These are phyloP conservation scores for Plasmopara viticola DNA, from an alignment of 352 stramenopile genomes.

Conservation along the genomic window DNA sequence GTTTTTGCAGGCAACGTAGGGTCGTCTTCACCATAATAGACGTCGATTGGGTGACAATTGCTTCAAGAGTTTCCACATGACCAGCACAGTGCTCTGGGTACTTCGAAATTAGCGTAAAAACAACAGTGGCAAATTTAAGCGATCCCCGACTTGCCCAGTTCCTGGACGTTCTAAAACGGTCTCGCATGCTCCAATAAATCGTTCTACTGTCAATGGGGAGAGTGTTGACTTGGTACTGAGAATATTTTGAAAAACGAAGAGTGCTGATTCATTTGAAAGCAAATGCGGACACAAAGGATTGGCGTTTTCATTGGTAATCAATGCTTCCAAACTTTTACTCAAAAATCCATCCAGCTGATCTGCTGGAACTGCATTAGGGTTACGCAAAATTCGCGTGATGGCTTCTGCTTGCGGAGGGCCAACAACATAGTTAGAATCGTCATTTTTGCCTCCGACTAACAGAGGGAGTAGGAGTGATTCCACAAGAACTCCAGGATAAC, in stretches of 20 bases:
- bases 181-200: conserved; percentile 40
- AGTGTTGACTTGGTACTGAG: conserved; percentile 53
- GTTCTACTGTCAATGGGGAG: conserved; percentile 37
- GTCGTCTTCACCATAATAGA: conserved; percentile 65
- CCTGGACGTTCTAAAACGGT: conserved; percentile 30
- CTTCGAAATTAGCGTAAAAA: conserved; percentile 62
- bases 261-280: conserved; percentile 53
- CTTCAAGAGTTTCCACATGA: conserved; percentile 41
- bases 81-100: conserved; percentile 40
- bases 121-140: conserved; percentile 56
- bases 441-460: conserved; percentile 18
- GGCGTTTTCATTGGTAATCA: background rate
- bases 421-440: conserved; percentile 12
- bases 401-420: conserved; percentile 57
- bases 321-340: conserved; percentile 19
- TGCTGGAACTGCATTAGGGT: conserved; percentile 31
- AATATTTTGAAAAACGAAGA: conserved; percentile 72
- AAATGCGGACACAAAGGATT: conserved; percentile 21
- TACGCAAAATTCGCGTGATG: conserved; percentile 55
- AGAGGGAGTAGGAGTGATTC: conserved; percentile 54
- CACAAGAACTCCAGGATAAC: conserved; percentile 36
- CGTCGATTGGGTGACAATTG: conserved; percentile 34
- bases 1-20: conserved; percentile 56
- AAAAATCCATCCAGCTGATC: conserved; percentile 53
- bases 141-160: conserved; percentile 29